Evolutionary conservation across 164 flowering plant species (phyloP).

Genomic region (Vitis rupestris): DNA sequence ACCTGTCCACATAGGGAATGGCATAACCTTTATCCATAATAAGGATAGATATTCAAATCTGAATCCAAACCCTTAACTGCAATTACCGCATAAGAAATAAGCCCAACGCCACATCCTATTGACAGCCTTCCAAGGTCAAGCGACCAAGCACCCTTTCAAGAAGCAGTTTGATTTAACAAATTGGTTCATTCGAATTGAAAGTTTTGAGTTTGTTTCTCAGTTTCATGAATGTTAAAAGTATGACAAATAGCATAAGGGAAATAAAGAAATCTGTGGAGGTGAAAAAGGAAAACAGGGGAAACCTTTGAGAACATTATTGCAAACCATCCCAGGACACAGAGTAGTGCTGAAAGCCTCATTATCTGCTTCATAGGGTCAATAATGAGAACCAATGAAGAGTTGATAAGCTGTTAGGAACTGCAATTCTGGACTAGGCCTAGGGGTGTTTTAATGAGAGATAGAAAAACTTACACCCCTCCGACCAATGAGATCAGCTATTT

Average conservation of each 20-base stretch:
- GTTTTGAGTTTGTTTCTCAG: no score
- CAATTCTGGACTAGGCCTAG: background rate
- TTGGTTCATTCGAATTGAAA: no score
- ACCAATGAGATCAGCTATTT: slow-evolving; percentile 54
- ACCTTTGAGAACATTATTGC: slow-evolving; percentile 49
- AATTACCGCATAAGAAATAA: slow-evolving; percentile 63
- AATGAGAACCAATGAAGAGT: slow-evolving; percentile 1
- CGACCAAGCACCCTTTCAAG: slow-evolving; percentile 42
- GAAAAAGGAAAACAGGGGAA: no score
- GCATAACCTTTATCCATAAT: background rate
- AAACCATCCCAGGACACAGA: slow-evolving; percentile 57
- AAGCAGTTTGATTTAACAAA: no score
- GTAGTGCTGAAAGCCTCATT: slow-evolving; percentile 41
- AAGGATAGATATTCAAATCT: background rate
- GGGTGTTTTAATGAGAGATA: background rate
- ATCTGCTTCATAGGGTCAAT: slow-evolving; percentile 31
- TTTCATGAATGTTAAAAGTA: no score
- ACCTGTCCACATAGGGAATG: slow-evolving; percentile 25
- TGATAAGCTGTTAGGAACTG: background rate
- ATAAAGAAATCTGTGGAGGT: no score
- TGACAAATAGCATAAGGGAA: no score
- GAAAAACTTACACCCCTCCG: slow-evolving; percentile 53
- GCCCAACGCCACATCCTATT: slow-evolving; percentile 55
- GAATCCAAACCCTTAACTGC: background rate
- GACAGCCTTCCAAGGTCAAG: slow-evolving; percentile 58